These are phyloP conservation scores for Hypoxylon sp. DNA, from an alignment of 2,329 filamentous ascomycete genomes.

Conservation along the genomic window DNA sequence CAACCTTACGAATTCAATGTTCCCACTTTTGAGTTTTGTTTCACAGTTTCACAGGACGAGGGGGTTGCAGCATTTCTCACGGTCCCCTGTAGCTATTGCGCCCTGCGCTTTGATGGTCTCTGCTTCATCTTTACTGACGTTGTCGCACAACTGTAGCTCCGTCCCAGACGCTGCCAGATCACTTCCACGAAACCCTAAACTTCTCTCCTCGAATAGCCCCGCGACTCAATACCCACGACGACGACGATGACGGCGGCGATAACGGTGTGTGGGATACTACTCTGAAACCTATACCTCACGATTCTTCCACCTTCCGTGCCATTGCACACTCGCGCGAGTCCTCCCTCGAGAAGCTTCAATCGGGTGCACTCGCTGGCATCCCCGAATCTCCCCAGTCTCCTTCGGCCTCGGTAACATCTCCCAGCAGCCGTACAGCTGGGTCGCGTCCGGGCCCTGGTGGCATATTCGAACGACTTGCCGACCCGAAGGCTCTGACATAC, in stretches of 20 bases:
- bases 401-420: conserved; percentile 50
- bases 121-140: conserved; percentile 43
- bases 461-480: conserved; percentile 64
- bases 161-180: conserved; percentile 70
- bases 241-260: conserved; percentile 52
- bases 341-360: conserved; percentile 66
- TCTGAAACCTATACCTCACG: conserved; percentile 60
- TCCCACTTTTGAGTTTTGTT: conserved; percentile 42
- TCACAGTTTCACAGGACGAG: conserved; percentile 50
- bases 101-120: conserved; percentile 28
- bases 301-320: conserved; percentile 55
- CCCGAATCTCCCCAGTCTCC: conserved; percentile 50
- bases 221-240: conserved; percentile 64
- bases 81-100: conserved; percentile 18
- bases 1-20: conserved; percentile 18
- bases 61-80: conserved; percentile 35
- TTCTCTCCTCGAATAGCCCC: conserved; percentile 63
- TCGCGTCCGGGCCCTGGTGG: conserved; percentile 57
- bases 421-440: conserved; percentile 56
- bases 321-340: conserved; percentile 68
- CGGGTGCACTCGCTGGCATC: conserved; percentile 49
- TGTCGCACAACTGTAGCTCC: conserved; percentile 59
- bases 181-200: conserved; percentile 64
- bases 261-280: conserved; percentile 62
- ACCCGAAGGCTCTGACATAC: conserved; percentile 70